phyloP scores from a whole-genome alignment of 108 stramenopile species.

The Mayamaea pseudoterrestris region DNA sequence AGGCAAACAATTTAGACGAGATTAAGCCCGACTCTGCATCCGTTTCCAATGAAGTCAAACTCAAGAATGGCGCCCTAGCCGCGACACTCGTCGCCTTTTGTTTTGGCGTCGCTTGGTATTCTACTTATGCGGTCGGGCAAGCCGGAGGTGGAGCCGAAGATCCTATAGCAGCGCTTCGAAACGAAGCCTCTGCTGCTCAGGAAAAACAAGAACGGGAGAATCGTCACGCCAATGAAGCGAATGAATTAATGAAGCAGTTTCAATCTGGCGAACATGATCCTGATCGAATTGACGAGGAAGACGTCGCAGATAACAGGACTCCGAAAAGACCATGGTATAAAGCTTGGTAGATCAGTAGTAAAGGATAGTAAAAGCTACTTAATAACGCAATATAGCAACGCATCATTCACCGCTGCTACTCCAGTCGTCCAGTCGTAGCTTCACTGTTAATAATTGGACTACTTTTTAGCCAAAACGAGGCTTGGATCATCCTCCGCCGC shows the following conservation, averaged over 20 bases:
- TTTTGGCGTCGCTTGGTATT: constrained; percentile 2
- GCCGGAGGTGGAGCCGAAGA: constrained; percentile 1
- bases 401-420: too few relatives aligned
- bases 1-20: too few relatives aligned
- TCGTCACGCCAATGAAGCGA: background rate
- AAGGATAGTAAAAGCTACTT: too few relatives aligned
- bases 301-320: background rate
- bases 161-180: constrained; percentile 2
- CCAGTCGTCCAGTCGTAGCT: too few relatives aligned
- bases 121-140: constrained; percentile 4
- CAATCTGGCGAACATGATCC: constrained; percentile 6
- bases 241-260: constrained; percentile 2
- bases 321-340: constrained; percentile 9
- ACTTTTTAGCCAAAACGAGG: too few relatives aligned
- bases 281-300: constrained; percentile 4
- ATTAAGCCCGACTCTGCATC: background rate
- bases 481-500: constrained; percentile 45
- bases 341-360: constrained; percentile 5
- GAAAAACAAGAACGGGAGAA: constrained; percentile 2
- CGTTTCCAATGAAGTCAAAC: background rate
- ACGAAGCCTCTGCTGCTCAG: constrained; percentile 7
- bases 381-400: too few relatives aligned
- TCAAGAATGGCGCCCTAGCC: constrained; percentile 1
- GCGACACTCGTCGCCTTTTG: background rate
- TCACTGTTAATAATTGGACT: too few relatives aligned